Evolutionary conservation across 129 eudicot species (phyloP).

Genomic region (Pittosporum tobira): DNA sequence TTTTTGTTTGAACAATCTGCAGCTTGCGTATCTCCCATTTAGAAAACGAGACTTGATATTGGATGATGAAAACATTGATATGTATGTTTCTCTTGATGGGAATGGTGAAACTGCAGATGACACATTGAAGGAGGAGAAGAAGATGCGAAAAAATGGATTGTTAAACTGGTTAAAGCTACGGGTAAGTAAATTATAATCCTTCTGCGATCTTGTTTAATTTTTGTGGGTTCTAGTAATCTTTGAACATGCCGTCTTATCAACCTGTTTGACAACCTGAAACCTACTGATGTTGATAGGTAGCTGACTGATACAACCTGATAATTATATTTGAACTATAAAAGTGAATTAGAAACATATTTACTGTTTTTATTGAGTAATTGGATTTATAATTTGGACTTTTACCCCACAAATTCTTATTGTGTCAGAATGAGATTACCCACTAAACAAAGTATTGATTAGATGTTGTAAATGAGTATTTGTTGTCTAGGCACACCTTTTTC

Average conservation of each 20-base stretch:
- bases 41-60: conserved; percentile 68
- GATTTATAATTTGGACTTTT: neutral
- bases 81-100: conserved; percentile 56
- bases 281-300: neutral
- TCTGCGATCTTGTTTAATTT: neutral
- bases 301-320: neutral
- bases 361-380: neutral
- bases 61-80: conserved; percentile 75
- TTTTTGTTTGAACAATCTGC: conserved; percentile 18
- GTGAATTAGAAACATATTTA: neutral
- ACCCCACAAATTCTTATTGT: too few species aligned
- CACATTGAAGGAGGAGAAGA: conserved; percentile 64
- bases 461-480: neutral
- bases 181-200: conserved; percentile 30
- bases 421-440: too few species aligned
- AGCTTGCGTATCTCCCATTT: conserved; percentile 95
- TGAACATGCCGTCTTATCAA: too few species aligned
- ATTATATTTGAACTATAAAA: neutral
- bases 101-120: conserved; percentile 49
- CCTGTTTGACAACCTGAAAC: neutral
- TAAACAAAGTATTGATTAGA: too few species aligned
- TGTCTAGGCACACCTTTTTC: too few species aligned
- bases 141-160: conserved; percentile 70
- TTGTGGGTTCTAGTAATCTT: neutral
- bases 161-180: conserved; percentile 87